Conservation (phyloP, 164 flowering plant genomes). For the Annona cherimola region DNA sequence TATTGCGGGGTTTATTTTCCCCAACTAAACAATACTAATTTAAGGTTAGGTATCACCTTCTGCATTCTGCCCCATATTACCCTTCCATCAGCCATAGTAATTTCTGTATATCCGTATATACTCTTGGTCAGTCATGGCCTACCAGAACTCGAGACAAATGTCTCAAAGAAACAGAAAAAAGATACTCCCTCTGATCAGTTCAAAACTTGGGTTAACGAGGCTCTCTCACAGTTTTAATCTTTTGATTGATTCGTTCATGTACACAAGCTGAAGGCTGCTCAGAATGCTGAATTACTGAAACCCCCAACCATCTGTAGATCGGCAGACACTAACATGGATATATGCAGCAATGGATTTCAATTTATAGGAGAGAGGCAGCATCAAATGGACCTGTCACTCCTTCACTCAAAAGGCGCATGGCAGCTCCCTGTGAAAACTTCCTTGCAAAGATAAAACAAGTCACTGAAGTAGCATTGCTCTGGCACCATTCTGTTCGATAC, state of each 20-base stretch:
- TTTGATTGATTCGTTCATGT: background rate
- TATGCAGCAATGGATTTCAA: background rate
- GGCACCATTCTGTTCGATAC: constrained; percentile 89
- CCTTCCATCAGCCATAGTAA: background rate
- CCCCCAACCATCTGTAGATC: background rate
- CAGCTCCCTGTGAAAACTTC: constrained; percentile 84
- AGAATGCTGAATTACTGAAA: background rate
- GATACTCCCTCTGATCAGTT: background rate
- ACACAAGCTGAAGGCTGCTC: background rate
- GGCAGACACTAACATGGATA: background rate
- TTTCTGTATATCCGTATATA: background rate
- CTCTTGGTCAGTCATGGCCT: background rate
- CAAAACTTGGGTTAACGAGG: background rate
- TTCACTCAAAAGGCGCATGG: constrained; percentile 71
- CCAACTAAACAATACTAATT: background rate
- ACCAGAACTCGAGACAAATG: background rate
- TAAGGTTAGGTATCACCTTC: background rate
- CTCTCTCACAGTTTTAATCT: background rate
- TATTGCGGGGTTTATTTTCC: background rate
- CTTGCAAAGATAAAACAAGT: constrained; percentile 84
- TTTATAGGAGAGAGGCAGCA: constrained; percentile 17
- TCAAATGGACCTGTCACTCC: constrained; percentile 44
- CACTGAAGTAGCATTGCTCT: constrained; percentile 39
- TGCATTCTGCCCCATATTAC: background rate
- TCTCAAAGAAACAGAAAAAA: background rate